These are phyloP conservation scores for Leishmania tarentolae DNA, from an alignment of 208 protist species.

Conservation along the genomic window DNA sequence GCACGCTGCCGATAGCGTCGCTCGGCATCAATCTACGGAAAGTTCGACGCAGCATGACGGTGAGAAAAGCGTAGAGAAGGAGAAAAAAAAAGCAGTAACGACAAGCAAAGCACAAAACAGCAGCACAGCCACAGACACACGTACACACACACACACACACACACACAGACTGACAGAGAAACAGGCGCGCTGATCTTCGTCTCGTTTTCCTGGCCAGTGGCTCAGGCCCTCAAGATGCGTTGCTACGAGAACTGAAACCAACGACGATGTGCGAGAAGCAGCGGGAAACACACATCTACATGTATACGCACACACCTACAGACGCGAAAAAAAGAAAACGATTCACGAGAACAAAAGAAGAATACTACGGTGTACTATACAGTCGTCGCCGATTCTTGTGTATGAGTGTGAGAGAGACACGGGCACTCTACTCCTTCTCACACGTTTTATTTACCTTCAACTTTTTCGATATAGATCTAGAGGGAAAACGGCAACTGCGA, in stretches of 20 bases:
- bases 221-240: background rate
- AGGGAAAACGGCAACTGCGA: background rate
- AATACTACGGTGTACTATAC: background rate
- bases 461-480: background rate
- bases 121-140: background rate
- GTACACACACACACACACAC: background rate
- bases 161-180: background rate
- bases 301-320: background rate
- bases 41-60: conserved; percentile 73
- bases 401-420: background rate
- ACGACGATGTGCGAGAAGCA: background rate
- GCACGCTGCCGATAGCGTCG: conserved; percentile 74
- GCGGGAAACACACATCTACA: background rate
- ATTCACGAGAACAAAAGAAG: background rate
- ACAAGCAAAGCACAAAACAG: background rate
- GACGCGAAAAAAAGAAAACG: background rate
- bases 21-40: conserved; percentile 33
- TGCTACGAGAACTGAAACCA: background rate
- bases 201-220: background rate
- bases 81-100: background rate
- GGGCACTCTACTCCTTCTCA: background rate
- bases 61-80: background rate
- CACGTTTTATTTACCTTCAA: background rate
- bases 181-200: background rate
- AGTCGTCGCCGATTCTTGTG: background rate